Percentiles rank a stretch among this genome's conserved stretches.
Evolutionary conservation across 495 filamentous ascomycete species (phyloP).

Genomic region (Rostrohypoxylon terebratum): DNA sequence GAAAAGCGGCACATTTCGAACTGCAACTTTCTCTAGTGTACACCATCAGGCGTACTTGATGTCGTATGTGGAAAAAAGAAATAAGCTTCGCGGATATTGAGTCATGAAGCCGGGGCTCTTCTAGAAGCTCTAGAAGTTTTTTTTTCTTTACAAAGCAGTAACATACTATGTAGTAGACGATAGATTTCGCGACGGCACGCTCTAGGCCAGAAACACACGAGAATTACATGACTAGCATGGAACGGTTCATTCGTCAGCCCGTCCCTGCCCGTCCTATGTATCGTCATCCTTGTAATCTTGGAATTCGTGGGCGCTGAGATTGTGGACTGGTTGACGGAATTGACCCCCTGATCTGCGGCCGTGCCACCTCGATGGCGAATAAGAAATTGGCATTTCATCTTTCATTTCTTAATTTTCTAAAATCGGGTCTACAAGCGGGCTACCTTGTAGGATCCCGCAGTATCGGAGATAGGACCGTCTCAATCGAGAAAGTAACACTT

Average conservation of each 20-base stretch:
- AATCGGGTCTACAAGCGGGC: slow-evolving; percentile 20
- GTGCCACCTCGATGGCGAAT: slow-evolving; percentile 19
- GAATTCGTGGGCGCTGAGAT: slow-evolving; percentile 20
- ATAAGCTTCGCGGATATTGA: slow-evolving; percentile 31
- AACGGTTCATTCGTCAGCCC: slow-evolving; percentile 1
- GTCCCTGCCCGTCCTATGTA: slow-evolving; percentile 1
- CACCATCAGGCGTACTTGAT: slow-evolving; percentile 10
- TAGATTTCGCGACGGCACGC: slow-evolving; percentile 8
- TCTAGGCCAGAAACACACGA: slow-evolving; percentile 3
- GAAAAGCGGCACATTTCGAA: slow-evolving; percentile 32
- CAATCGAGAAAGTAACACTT: slow-evolving; percentile 24
- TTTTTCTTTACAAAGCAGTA: slow-evolving; percentile 22
- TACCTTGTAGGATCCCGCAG: slow-evolving; percentile 29
- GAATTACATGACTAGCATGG: not conserved
- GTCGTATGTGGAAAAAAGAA: slow-evolving; percentile 12
- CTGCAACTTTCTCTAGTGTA: slow-evolving; percentile 5
- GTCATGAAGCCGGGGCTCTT: slow-evolving; percentile 33
- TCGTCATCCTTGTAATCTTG: slow-evolving; percentile 24
- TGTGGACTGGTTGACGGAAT: slow-evolving; percentile 23
- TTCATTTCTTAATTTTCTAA: slow-evolving; percentile 11
- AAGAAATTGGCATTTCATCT: slow-evolving; percentile 18
- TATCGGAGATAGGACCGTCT: slow-evolving; percentile 29
- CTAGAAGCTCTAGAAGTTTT: slow-evolving; percentile 46
- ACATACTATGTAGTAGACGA: not conserved
- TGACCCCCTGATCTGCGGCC: slow-evolving; percentile 37